Evolutionary conservation across 257 asterid genomes (phyloP).

Genomic region (Gentiana macrophylla): DNA sequence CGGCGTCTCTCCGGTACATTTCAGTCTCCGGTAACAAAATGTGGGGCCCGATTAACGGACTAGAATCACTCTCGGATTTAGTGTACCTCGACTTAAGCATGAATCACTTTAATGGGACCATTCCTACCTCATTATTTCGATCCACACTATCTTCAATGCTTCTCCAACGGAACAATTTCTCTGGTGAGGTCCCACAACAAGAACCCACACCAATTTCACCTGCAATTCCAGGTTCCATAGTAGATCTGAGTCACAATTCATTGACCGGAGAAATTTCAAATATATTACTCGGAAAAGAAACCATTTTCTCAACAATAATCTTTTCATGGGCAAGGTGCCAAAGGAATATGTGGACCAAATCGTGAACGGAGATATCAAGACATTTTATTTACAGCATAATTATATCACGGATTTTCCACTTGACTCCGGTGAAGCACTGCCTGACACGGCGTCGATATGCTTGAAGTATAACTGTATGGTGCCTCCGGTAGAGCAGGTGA

Average conservation of each 20-base stretch:
- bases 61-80: conserved; percentile 31
- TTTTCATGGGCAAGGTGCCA: conserved; percentile 48
- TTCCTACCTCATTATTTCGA: conserved; percentile 40
- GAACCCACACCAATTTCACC: conserved; percentile 6
- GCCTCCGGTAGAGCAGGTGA: conserved; percentile 31
- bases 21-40: conserved; percentile 40
- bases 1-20: conserved; percentile 47
- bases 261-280: conserved; percentile 39
- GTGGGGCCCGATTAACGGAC: conserved; percentile 49
- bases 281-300: conserved; percentile 41
- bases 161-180: conserved; percentile 82
- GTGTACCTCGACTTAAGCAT: conserved; percentile 67
- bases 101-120: conserved; percentile 59
- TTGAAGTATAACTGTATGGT: conserved; percentile 55
- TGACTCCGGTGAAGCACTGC: conserved; percentile 26
- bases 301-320: conserved; percentile 58
- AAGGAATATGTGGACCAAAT: conserved; percentile 42
- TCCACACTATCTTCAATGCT: conserved; percentile 39
- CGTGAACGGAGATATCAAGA: conserved; percentile 32
- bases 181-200: conserved; percentile 45
- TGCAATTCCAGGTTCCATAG: conserved; percentile 28
- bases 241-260: conserved; percentile 67
- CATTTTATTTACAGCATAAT: conserved; percentile 67
- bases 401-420: conserved; percentile 45
- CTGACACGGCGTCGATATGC: conserved; percentile 56